Percentiles rank a stretch among this genome's conserved stretches.
Conservation (phyloP, 225 moss, liverwort and hornwort species). For the Lunularia cruciata region DNA sequence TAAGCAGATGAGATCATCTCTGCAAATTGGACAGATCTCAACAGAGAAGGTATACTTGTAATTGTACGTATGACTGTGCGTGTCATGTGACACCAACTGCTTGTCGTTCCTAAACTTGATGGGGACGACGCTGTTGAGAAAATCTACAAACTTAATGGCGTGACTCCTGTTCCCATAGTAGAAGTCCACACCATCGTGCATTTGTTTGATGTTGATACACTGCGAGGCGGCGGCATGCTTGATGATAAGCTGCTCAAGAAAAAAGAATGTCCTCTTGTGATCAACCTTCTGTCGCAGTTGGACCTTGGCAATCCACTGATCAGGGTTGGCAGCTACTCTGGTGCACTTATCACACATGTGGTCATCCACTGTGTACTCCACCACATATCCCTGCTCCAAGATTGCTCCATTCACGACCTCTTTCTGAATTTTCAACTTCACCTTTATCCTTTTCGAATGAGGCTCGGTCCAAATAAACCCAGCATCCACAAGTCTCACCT, state of each 20-base stretch:
- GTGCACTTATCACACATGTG: constrained; percentile 98
- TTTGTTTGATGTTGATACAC: constrained; percentile 93
- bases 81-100: constrained; percentile 92
- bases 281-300: constrained; percentile 96
- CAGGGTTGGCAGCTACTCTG: constrained; percentile 81
- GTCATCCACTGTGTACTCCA: constrained; percentile 90
- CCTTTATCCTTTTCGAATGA: constrained; percentile 91
- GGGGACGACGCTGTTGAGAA: constrained; percentile 81
- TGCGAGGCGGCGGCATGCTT: constrained; percentile 78
- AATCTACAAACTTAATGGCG: constrained; percentile 85
- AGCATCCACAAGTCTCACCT: constrained; percentile 87
- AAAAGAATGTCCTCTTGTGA: constrained; percentile 95
- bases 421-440: constrained; percentile 95
- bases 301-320: constrained; percentile 97
- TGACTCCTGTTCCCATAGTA: constrained; percentile 88
- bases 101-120: constrained; percentile 88
- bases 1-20: constrained; percentile 87
- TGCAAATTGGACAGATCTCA: constrained; percentile 92
- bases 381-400: constrained; percentile 84
- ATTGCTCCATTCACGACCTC: constrained; percentile 97
- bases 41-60: constrained; percentile 97
- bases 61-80: constrained; percentile 88
- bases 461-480: constrained; percentile 97
- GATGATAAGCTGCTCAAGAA: constrained; percentile 87
- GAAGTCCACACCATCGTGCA: constrained; percentile 95